Percentiles rank a stretch among this genome's conserved stretches.
phyloP scores from a whole-genome alignment of 2,329 filamentous ascomycete species.

The Fusarium sarcochroum region DNA sequence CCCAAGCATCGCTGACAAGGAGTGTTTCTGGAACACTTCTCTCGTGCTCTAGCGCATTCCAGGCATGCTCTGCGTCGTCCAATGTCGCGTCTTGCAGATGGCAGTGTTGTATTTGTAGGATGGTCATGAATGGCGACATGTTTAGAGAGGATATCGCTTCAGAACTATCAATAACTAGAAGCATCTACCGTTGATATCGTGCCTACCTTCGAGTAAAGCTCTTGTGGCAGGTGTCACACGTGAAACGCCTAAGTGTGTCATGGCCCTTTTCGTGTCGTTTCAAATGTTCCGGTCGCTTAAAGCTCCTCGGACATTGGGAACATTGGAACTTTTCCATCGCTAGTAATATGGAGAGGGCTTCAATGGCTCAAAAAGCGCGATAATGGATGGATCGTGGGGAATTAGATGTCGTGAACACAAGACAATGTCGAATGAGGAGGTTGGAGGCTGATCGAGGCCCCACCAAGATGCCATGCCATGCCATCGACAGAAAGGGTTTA shows the following conservation, averaged over 20 bases:
- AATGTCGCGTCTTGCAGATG: neutral
- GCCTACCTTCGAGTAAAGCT: conserved; percentile 39
- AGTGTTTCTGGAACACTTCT: conserved; percentile 28
- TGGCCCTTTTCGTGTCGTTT: conserved; percentile 39
- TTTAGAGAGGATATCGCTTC: conserved; percentile 12
- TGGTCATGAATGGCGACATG: conserved; percentile 13
- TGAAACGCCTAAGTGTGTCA: conserved; percentile 21
- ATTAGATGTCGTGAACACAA: too few species aligned
- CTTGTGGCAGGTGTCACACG: conserved; percentile 35
- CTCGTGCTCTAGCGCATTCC: conserved; percentile 32
- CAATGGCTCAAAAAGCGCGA: neutral
- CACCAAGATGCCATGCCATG: too few species aligned
- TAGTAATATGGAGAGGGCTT: too few species aligned
- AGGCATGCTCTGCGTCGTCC: conserved; percentile 25
- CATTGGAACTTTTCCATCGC: conserved; percentile 34
- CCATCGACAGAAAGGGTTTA: too few species aligned
- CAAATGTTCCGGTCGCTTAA: conserved; percentile 42
- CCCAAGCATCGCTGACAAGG: conserved; percentile 31
- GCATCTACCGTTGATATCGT: fast-evolving
- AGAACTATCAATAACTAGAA: neutral
- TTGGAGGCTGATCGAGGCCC: too few species aligned
- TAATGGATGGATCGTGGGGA: too few species aligned
- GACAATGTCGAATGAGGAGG: too few species aligned
- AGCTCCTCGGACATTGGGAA: conserved; percentile 26
- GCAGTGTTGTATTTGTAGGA: neutral